phyloP scores from a whole-genome alignment of 2,329 filamentous ascomycete species.

The Mycocentrospora acerina region DNA sequence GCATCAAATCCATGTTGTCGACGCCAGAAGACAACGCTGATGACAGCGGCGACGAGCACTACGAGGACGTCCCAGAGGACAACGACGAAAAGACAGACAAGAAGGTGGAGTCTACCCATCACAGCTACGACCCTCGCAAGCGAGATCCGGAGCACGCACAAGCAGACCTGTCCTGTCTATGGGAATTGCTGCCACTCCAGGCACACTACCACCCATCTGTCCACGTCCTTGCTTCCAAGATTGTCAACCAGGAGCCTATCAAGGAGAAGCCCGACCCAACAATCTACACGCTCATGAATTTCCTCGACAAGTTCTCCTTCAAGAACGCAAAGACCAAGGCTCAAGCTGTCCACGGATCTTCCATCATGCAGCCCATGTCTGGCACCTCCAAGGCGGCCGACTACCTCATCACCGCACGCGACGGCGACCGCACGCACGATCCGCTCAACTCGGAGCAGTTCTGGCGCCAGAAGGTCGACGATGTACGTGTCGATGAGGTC shows the following conservation, averaged over 20 bases:
- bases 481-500: conserved; percentile 86
- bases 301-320: conserved; percentile 98
- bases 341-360: conserved; percentile 68
- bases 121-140: conserved; percentile 80
- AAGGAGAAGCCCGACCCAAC: conserved; percentile 88
- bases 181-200: conserved; percentile 83
- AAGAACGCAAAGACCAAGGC: conserved; percentile 76
- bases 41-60: conserved; percentile 72
- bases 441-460: conserved; percentile 85
- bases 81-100: conserved; percentile 24
- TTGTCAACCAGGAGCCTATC: conserved; percentile 69
- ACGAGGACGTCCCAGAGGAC: conserved; percentile 62
- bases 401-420: conserved; percentile 62
- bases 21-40: conserved; percentile 73
- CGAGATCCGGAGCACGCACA: conserved; percentile 87
- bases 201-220: conserved; percentile 93
- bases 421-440: conserved; percentile 59
- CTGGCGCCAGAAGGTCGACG: conserved; percentile 85
- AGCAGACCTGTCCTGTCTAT: conserved; percentile 89
- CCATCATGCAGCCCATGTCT: conserved; percentile 94
- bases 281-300: conserved; percentile 88
- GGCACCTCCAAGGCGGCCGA: conserved; percentile 61
- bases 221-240: conserved; percentile 72
- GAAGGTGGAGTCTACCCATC: conserved; percentile 16
- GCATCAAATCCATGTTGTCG: conserved; percentile 70